phyloP scores from a whole-genome alignment of 1,139 yeast genomes.

The Casaregolazyma lundiana region DNA sequence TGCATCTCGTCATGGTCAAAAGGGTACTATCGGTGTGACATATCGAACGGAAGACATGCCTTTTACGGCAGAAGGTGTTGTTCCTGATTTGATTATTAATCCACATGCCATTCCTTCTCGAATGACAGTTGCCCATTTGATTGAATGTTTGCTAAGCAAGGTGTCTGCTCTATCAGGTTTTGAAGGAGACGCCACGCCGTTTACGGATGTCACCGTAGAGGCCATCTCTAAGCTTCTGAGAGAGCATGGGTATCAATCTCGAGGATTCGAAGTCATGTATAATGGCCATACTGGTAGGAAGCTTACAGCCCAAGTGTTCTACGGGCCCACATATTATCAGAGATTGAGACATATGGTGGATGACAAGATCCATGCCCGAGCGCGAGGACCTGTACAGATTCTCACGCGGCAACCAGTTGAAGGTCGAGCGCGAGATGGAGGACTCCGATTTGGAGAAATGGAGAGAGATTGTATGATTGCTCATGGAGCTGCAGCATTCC shows the following conservation, averaged over 20 bases:
- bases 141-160: constrained; percentile 93
- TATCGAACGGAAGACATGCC: constrained; percentile 99
- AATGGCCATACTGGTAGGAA: constrained; percentile 98
- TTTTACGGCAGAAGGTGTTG: constrained; percentile 91
- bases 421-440: constrained; percentile 99
- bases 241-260: constrained; percentile 94
- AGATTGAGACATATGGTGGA: constrained; percentile 99
- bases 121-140: constrained; percentile 99
- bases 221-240: constrained; percentile 87
- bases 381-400: constrained; percentile 98
- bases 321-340: constrained; percentile 98
- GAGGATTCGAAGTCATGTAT: constrained; percentile 98
- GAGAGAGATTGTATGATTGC: constrained; percentile 99
- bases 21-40: constrained; percentile 99
- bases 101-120: constrained; percentile 99
- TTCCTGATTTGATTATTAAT: constrained; percentile 93
- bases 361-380: constrained; percentile 98
- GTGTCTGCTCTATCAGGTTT: constrained; percentile 92
- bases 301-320: constrained; percentile 95
- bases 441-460: constrained; percentile 99
- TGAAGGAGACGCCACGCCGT: constrained; percentile 99
- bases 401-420: constrained; percentile 98
- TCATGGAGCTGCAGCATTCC: constrained; percentile 97
- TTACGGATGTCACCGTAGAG: constrained; percentile 96
- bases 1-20: constrained; percentile 99